A percentile compares a stretch with the other conserved stretches of the same genome.
These are phyloP conservation scores for Saturnispora dispora DNA, from an alignment of 805 yeast species.

Conservation along the genomic window DNA sequence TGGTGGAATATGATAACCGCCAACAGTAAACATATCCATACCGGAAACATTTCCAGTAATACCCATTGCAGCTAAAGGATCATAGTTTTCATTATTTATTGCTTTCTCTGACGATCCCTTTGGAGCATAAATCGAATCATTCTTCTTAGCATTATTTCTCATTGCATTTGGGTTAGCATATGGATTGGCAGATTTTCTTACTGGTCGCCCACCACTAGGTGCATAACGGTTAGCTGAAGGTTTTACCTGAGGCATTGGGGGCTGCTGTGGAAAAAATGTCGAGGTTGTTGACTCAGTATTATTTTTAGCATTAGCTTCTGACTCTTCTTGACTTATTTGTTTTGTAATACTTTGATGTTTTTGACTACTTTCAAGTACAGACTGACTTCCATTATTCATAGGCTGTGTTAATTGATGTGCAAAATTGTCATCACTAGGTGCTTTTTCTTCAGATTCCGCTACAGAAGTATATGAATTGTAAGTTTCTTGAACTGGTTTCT, in stretches of 20 bases:
- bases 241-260: neutral
- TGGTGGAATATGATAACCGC: slow-evolving; percentile 25
- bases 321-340: neutral
- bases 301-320: neutral
- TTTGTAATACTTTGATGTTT: neutral
- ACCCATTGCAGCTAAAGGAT: slow-evolving; percentile 7
- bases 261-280: neutral
- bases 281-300: neutral
- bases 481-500: neutral
- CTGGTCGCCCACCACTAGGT: neutral
- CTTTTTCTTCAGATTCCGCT: neutral
- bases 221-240: slow-evolving; percentile 3
- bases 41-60: slow-evolving; percentile 13
- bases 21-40: slow-evolving; percentile 25
- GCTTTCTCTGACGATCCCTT: neutral
- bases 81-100: slow-evolving; percentile 1
- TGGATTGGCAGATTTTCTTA: slow-evolving; percentile 2
- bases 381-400: too few species aligned
- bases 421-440: neutral
- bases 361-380: neutral
- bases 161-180: slow-evolving; percentile 10
- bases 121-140: slow-evolving; percentile 3
- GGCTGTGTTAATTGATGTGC: neutral
- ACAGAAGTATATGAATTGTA: too few species aligned
- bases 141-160: neutral